These are phyloP conservation scores for Alternaria alternata DNA, from an alignment of 2,329 filamentous ascomycete species.

Conservation along the genomic window DNA sequence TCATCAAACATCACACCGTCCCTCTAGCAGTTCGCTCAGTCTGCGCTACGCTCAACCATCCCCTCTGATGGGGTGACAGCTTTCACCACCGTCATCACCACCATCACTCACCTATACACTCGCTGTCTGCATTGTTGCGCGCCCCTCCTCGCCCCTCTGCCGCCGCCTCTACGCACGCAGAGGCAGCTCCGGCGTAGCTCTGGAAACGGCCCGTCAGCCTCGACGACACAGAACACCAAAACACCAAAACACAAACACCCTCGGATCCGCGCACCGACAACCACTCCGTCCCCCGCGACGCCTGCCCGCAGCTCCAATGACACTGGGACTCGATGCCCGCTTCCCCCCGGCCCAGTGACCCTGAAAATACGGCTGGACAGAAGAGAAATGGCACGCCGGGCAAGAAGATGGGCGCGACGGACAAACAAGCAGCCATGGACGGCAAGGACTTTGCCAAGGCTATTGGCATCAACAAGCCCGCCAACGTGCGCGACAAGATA, in stretches of 20 bases:
- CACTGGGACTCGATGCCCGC: constrained; percentile 34
- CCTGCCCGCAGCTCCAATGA: constrained; percentile 29
- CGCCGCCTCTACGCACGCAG: not conserved
- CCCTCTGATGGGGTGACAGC: constrained; percentile 12
- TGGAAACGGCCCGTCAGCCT: constrained; percentile 16
- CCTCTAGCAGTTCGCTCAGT: constrained; percentile 7
- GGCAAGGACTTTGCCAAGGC: constrained; percentile 51
- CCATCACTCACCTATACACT: constrained; percentile 18
- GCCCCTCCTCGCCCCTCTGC: not conserved
- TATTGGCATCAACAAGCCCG: constrained; percentile 52
- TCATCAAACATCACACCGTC: constrained; percentile 16
- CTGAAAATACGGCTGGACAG: constrained; percentile 26
- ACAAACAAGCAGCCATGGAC: constrained; percentile 44
- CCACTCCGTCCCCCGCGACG: constrained; percentile 15
- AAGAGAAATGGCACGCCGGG: constrained; percentile 42
- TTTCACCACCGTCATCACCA: not conserved
- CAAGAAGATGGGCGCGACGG: constrained; percentile 37
- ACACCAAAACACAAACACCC: constrained; percentile 17
- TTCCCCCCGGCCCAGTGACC: constrained; percentile 33
- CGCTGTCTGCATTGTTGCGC: constrained; percentile 8
- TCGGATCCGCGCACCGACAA: not conserved
- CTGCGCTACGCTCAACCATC: constrained; percentile 10
- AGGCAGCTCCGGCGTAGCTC: constrained; percentile 10
- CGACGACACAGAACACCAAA: constrained; percentile 12
- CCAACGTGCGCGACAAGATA: constrained; percentile 75